phyloP scores from a whole-genome alignment of 192 early-diverging fungal genomes.

The Entomortierella chlamydospora region DNA sequence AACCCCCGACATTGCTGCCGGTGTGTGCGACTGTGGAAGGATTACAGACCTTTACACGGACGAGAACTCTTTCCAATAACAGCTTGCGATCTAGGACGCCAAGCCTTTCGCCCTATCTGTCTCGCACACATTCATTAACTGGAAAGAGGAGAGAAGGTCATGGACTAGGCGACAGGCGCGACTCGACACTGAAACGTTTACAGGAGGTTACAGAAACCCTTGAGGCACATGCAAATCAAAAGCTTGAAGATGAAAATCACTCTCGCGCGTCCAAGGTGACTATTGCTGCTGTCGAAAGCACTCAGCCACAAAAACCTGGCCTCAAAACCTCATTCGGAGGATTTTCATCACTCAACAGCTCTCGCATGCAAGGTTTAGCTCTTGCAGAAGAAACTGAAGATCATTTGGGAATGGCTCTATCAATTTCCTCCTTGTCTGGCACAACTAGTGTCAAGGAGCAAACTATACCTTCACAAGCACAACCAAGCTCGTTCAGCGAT shows the following conservation, averaged over 20 bases:
- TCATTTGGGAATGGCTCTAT: conserved; percentile 37
- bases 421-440: neutral
- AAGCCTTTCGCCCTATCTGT: conserved; percentile 37
- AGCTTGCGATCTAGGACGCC: conserved; percentile 19
- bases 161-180: conserved; percentile 6
- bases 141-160: neutral
- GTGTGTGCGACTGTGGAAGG: conserved; percentile 13
- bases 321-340: conserved; percentile 42
- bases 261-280: conserved; percentile 5
- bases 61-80: conserved; percentile 10
- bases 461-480: neutral
- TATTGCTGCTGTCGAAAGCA: conserved; percentile 8
- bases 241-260: neutral
- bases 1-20: neutral
- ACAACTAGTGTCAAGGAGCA: conserved; percentile 8
- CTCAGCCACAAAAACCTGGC: neutral
- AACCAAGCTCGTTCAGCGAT: conserved; percentile 10
- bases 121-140: conserved; percentile 15
- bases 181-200: conserved; percentile 28
- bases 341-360: conserved; percentile 29
- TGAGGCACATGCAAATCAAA: neutral
- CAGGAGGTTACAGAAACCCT: conserved; percentile 13
- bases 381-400: conserved; percentile 45
- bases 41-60: neutral
- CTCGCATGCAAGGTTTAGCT: conserved; percentile 26